Evolutionary conservation across 179 eudicot species (phyloP).

Genomic region (Beta lomatogona): DNA sequence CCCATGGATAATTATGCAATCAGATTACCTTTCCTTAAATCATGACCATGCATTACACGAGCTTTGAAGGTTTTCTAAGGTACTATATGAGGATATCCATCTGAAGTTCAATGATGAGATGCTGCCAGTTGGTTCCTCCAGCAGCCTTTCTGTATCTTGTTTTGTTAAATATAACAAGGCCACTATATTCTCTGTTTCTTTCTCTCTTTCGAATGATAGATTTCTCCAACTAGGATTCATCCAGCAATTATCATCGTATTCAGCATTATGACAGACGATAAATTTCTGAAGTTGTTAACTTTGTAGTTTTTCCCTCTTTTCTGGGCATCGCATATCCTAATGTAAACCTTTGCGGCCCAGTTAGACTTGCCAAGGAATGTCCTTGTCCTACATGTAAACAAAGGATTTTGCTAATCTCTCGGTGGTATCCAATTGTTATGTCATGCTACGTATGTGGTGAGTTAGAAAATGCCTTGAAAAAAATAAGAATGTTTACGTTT

Average conservation of each 20-base stretch:
- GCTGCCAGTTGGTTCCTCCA: not conserved
- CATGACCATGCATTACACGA: not conserved
- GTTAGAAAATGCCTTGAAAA: not conserved
- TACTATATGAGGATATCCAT: not conserved
- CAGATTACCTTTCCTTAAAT: not conserved
- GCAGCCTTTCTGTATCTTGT: not conserved
- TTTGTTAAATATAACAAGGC: not conserved
- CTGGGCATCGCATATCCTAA: not conserved
- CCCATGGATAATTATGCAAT: not conserved
- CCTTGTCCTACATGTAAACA: not conserved
- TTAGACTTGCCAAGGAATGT: not conserved
- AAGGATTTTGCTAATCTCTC: not conserved
- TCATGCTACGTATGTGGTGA: not conserved
- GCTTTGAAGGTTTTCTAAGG: not conserved
- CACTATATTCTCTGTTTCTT: not conserved
- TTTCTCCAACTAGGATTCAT: conserved; percentile 10
- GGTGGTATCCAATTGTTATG: not conserved
- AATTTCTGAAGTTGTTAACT: not conserved
- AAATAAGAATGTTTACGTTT: not conserved
- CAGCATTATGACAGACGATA: not conserved
- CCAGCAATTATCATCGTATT: conserved; percentile 6
- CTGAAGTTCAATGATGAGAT: not conserved
- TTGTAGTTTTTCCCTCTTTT: not conserved
- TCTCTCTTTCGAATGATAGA: not conserved
- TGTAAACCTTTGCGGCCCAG: not conserved